Conservation (phyloP, 1,139 yeast species). For the Diutina siamensis region DNA sequence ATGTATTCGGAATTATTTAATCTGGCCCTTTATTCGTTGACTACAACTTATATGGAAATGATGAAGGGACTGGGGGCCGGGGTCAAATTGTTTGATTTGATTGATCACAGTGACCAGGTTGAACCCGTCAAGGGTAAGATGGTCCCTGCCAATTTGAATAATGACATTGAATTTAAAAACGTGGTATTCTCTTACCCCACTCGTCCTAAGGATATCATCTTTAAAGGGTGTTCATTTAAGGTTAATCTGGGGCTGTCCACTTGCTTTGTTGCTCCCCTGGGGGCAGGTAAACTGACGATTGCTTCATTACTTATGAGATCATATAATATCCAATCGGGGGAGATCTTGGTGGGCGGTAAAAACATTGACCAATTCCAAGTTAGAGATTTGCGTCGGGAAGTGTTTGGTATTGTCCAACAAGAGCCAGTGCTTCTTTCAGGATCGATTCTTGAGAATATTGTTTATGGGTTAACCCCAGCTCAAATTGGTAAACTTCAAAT, state of each 20-base stretch:
- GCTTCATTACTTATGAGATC: slow-evolving; percentile 64
- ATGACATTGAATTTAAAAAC: slow-evolving; percentile 53
- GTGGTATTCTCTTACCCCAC: slow-evolving; percentile 81
- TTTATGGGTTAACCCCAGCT: slow-evolving; percentile 55
- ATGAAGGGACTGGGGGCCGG: slow-evolving; percentile 51
- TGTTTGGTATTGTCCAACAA: slow-evolving; percentile 78
- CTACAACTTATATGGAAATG: slow-evolving; percentile 41
- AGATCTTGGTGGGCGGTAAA: slow-evolving; percentile 53
- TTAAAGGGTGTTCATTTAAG: slow-evolving; percentile 49
- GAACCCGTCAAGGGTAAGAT: slow-evolving; percentile 31
- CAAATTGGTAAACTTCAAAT: slow-evolving; percentile 32
- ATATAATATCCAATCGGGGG: slow-evolving; percentile 47
- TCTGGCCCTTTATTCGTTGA: slow-evolving; percentile 37
- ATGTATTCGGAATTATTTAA: slow-evolving; percentile 41
- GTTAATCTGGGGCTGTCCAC: slow-evolving; percentile 67
- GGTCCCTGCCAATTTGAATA: slow-evolving; percentile 28
- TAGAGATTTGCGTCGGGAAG: slow-evolving; percentile 54
- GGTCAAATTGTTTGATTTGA: slow-evolving; percentile 33
- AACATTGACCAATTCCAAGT: slow-evolving; percentile 56
- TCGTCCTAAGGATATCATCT: slow-evolving; percentile 62
- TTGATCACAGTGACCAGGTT: slow-evolving; percentile 33
- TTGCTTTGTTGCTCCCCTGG: slow-evolving; percentile 87
- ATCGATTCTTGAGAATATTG: slow-evolving; percentile 65
- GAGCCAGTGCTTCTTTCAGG: slow-evolving; percentile 79
- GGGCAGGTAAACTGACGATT: slow-evolving; percentile 84